Evolutionary conservation across 2,329 filamentous ascomycete genomes (phyloP), one percentile per base, ranked within the genome.

Genomic region (Plenodomus biglobosus): DNA sequence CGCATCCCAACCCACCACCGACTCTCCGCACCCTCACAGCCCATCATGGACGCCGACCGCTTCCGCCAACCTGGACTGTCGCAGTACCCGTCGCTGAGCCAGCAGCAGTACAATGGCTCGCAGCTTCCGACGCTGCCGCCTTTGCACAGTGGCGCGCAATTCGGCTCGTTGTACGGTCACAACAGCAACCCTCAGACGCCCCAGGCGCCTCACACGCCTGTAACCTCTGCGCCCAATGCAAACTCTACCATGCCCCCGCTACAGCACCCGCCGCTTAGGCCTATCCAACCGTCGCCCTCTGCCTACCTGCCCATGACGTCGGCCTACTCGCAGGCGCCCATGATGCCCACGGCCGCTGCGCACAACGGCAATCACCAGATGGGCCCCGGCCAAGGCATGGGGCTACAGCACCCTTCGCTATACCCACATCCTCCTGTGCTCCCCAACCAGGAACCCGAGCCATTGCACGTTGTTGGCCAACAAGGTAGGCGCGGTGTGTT

Each of bases 381-480:
- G 22, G 61, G 59, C 22, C 66, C 76, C 22, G 66, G 71, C 2
- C 70, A 72, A 35, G 73, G 73, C 39, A 62, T 76, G 42, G 65
- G 65, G 32, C 42, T 72, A 58, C 53, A 59, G 50, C 55, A 70
- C 58, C 53, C 74, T 57, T 61, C 75, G 61, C 59, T 74, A 44
- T 70, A 69, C 52, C 60, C 63, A 39, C 68, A 68, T 47, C 59
- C 66, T 43, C 68, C 69, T 18, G 65, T 73, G 35, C 64, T 72
- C 22, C 56, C 69, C 27, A 71, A 72, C 60, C 68, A 71, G 55
- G 76, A 78, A 59, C 70, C 73, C 11, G 84, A 85, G 63, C 89
- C 88, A 15, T 94, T 90, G 24, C 92, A 96, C 68, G 92, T 96
- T 40, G 92, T 97, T 45, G 92, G 92, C 44, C 95, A 92, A 20